Base-by-base conservation (phyloP, 768 basidiomycete species). In the Auriscalpium microsporum region DNA sequence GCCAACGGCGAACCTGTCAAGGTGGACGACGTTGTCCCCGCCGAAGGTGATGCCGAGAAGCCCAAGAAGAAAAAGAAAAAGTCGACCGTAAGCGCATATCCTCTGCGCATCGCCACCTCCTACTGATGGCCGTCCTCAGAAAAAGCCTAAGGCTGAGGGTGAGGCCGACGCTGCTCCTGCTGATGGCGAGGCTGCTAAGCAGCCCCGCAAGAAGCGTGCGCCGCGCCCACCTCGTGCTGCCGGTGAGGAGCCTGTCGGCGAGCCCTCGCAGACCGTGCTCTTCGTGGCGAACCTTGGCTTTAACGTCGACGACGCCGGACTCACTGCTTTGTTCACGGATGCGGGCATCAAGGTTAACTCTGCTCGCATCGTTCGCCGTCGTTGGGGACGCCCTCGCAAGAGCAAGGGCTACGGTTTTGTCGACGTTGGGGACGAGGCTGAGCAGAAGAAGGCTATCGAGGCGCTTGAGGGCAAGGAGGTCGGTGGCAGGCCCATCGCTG, bases 261-360 rank as follows among this genome's bases (percentile, higher is more conserved):
- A 92, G 69, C 90, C 86, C 34, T 93, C 90, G 68, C 87, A 87
- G 77, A 87, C 79, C 55, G 83, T 90, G 74, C 78, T 97, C 62
- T 97, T 97, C 65, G 94, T 97, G 63, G 95, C 94, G 74, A 98
- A 98, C 77, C 91, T 98, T 58, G 91, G 93, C 46, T 98, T 97
- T 82, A 84, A 74, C 69, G 82, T 97, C 60, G 90, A 91, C 56
- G 94, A 98, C 67, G 86, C 77, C 34, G 85, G 79, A 52, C 84
- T 99, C 61, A 68, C 79, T 28, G 74, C 82, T 46, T 76, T 96
- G 64, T 98, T 99, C 78, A 87, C 83, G 51, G 88, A 91, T 60
- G 90, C 85, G 21, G 90, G 82, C 60, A 84, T 96, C 73, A 75
- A 72, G 44, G 89, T 95, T 62, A 76, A 79, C 67, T 87, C 87